Percentiles rank a stretch among this genome's conserved stretches.
Evolutionary conservation across 257 asterid species (phyloP).

Genomic region (Ligustrum vulgare): DNA sequence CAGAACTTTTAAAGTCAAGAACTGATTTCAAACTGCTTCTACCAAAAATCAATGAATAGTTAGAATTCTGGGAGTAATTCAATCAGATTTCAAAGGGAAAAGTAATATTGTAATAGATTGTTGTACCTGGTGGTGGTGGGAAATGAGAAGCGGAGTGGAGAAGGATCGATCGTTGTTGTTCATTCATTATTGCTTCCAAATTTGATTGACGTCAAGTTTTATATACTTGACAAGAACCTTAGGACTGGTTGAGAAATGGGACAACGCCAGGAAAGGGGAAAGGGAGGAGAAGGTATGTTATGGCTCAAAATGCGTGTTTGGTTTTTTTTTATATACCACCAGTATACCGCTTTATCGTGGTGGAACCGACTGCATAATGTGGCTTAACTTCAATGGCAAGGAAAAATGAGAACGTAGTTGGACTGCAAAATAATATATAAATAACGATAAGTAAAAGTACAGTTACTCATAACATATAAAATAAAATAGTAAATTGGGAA

Average conservation of each 20-base stretch:
- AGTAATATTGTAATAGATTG: background rate
- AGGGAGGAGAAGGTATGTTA: background rate
- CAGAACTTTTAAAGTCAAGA: no score
- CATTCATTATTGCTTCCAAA: conserved; percentile 36
- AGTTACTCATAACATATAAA: no score
- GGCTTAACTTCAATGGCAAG: no score
- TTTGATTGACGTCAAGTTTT: background rate
- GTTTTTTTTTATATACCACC: no score
- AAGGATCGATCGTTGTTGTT: conserved; percentile 53
- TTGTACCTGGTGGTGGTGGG: conserved; percentile 57
- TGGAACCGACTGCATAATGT: no score
- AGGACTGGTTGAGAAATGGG: conserved; percentile 14
- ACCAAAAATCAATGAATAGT: background rate
- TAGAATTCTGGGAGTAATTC: background rate
- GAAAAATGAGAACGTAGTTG: no score
- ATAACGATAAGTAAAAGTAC: no score
- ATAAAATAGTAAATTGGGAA: no score
- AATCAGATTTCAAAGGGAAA: background rate
- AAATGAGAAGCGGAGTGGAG: conserved; percentile 45
- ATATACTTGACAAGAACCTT: background rate
- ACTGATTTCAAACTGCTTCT: background rate
- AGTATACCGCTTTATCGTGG: no score
- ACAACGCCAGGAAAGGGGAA: conserved; percentile 38
- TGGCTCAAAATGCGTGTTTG: no score
- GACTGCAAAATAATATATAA: no score